Base-by-base conservation (phyloP, 441 rosid genomes). In the Rhodomyrtus psidioides region DNA sequence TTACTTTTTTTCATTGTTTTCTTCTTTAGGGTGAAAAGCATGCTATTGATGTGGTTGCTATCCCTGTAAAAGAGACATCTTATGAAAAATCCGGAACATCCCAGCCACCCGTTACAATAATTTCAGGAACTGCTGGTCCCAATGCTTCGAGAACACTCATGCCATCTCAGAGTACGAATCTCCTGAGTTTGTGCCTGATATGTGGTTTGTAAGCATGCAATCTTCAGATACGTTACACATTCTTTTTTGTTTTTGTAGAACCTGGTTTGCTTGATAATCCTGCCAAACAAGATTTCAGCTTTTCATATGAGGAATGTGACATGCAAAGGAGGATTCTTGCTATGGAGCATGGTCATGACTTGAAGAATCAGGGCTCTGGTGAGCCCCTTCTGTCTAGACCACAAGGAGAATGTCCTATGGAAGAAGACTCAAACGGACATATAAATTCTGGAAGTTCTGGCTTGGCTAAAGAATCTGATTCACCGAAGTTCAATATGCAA, bases 221-320 rank as follows among this genome's bases (percentile, higher is more conserved):
- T 60, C 42, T 84, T 34, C 28, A 16, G 46, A 46, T 51, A 55
- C 30, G 28, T 53, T 39, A 51, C 53, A 44, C 28, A 4, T 27
- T 8, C 15, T 6, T 13, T 7, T 27, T 60, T 60, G 27, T 26
- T 23, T 60, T 60, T 4, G 53, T 53, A 24, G 82, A 75, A 79
- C 58, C 85, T 55, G 59, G 59, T 81, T 84, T 19, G 84, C 85
- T 84, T 44, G 85, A 82, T 55, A 84, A 59, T 55, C 84, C 87
- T 85, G 86, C 85, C n/a, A 59, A 84, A 76, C 86, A 83, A 75
- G 89, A 88, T 60, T 76, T 79, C 74, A 76, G 34, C 83, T 55
- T 39, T 83, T 81, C 53, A 24, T 82, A 88, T 76, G 83, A 55
- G 54, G 86, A 83, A 26, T 46, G 54, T 58, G 89, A 88, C 39